Evolutionary conservation across 257 asterid genomes (phyloP), one percentile per base, ranked within the genome.

Genomic region (Solanum chiquidenum): DNA sequence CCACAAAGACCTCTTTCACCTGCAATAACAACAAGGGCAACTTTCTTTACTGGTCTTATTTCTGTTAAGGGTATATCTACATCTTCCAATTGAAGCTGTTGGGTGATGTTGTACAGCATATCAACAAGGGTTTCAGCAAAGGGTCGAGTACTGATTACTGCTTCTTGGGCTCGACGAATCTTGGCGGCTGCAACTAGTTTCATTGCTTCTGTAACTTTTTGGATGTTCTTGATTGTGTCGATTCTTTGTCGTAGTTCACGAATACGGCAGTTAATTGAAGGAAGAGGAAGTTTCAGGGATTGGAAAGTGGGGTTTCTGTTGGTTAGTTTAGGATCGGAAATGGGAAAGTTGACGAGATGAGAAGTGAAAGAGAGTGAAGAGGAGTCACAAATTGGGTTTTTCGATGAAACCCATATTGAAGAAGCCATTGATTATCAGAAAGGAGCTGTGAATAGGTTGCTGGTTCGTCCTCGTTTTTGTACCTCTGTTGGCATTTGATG

Each of bases 1-100:
- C 98, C 98, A 86, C 98, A 95, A 42, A 95, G 98, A 18, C 98
- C 98, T 83, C 96, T 91, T 66, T 93, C 98, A 38, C 94, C 95
- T 6, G 95, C 87, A 64, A 95, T 87, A 31, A 93, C 95, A 8
- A 95, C 74, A 11, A 95, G 93, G 20, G 94, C 95, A 29, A 95
- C 94, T 86, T 90, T 93, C 87, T 88, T 93, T 33, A 94, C 96
- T 23, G 98, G 95, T 87, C 98, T 89, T 21, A 94, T 76, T 62
- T 71, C 91, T 18, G 96, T 95, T 42, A 94, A 89, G 20, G 98
- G 98, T 40, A 91, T 87, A 29, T 92, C 98, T 0, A 95, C 93
- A 33, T 95, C 98, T 11, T 95, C 98, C 12, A 87, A 66, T 13
- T 89, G 94, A 75, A 94, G 85, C 92, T 95, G 98, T 37, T 94